Base-by-base conservation (phyloP, 495 filamentous ascomycete species). In the Clohesyomyces aquaticus region DNA sequence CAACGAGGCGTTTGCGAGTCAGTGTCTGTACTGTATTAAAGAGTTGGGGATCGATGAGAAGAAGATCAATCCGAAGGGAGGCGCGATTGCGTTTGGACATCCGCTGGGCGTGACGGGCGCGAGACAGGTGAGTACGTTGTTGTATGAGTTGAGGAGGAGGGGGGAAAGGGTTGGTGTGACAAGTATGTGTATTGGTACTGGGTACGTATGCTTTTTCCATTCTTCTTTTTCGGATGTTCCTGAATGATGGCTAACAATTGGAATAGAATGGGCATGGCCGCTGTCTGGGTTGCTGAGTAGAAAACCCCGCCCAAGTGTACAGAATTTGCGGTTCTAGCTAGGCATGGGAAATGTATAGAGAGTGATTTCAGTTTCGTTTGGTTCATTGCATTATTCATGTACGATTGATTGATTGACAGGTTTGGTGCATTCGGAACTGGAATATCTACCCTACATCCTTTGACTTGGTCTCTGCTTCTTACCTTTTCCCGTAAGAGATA, bases 71-170 rank as follows among this genome's bases (percentile, higher is more conserved):
- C 94, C 93, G 43, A 96, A 96, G 82, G 94, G 94, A 55, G 93
- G 94, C 57, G 95, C 95, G 26, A 98, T 98, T 74, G 94, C 94
- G n/a, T 97, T 98, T 71, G 94, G 94, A 4, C 94, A 98, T 81
- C 94, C 94, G 6, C 82, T 98, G 19, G 94, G 94, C 35, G 95
- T 91, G 76, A 98, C 94, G 0, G 94, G 94, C 32, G 89, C 94
- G 11, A 82, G 94, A 67, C 95, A 98, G 82, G 89, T 98, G 42
- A 89, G 88, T 72, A 98, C 94, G 8, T 76, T 98, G 65, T 78
- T 98, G 62, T 92, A 87, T 60, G 95, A 97, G 83, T 77, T 98
- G 60, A 86, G 83, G 79, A 81, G 94, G 67, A 93, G 80, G 29
- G 84, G 86, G 61, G 77, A 91, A 82, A 90, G 87, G 83, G 76